Conservation (phyloP, 768 basidiomycete genomes). For the Scleroderma bovista region DNA sequence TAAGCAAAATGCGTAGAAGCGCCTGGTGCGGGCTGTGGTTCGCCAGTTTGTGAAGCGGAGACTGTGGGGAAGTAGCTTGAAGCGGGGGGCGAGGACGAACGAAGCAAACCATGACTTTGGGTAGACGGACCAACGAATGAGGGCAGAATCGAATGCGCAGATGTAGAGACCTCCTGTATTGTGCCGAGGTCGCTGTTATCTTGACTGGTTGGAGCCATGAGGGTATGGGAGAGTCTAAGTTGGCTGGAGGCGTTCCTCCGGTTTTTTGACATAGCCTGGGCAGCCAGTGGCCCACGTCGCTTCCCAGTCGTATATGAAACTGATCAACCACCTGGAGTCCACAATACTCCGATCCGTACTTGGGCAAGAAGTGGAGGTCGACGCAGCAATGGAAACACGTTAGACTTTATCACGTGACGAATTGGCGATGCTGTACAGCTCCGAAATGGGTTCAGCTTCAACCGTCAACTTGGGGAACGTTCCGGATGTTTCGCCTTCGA, state of each 20-base stretch:
- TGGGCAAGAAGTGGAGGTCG: neutral
- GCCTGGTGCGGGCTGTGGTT: constrained; percentile 55
- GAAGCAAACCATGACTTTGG: constrained; percentile 9
- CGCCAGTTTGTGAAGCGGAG: constrained; percentile 40
- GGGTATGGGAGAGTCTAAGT: constrained; percentile 7
- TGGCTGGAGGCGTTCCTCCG: constrained; percentile 21
- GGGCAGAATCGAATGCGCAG: constrained; percentile 16
- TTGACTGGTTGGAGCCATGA: constrained; percentile 6
- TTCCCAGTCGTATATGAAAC: neutral
- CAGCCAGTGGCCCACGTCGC: neutral
- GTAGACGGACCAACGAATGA: constrained; percentile 9
- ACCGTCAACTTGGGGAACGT: no score
- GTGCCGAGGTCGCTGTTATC: constrained; percentile 12
- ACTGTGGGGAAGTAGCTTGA: constrained; percentile 73
- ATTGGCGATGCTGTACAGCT: no score
- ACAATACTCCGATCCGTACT: neutral
- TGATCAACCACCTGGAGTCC: neutral
- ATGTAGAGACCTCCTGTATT: constrained; percentile 14
- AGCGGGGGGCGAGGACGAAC: constrained; percentile 63
- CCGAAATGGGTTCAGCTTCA: no score
- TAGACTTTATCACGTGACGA: no score
- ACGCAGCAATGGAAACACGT: neutral
- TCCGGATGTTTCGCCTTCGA: no score
- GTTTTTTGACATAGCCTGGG: constrained; percentile 20
- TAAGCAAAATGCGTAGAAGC: constrained; percentile 77